Evolutionary conservation across 306 rosid genomes (phyloP), one percentile per base, ranked within the genome.

Genomic region (Cucumis melo): DNA sequence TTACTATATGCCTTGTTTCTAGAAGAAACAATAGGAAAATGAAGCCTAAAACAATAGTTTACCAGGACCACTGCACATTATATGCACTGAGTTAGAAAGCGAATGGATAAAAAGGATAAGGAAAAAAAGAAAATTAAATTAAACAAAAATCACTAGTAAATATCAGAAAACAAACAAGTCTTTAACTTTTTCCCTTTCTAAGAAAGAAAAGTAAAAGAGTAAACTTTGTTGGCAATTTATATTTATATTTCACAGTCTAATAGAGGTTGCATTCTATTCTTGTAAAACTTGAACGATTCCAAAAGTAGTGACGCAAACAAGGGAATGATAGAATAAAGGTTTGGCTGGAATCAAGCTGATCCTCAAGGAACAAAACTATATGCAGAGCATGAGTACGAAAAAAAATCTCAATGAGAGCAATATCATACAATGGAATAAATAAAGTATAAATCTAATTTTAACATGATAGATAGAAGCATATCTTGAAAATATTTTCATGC

Each of bases 11-110:
- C 80, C 97, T 90, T 61, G 99, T 83, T 72, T 68, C 77, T 62
- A 92, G 84, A 19, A 95, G 82, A 65, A 92, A 88, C 67, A 85
- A 60, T 23, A 95, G 81, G 87, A 92, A 95, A 73, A 85, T 42
- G 70, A 85, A 62, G 73, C 98, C 99, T 77, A 95, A 77, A 36
- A 89, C 38, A 78, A 95, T 83, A 11, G 97, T 92, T 88, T 90
- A 91, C 97, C 95, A 89, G 74, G 96, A 90, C 99, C 99, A 95
- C 98, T 95, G 96, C 89, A 86, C 76, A 86, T 23, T 68, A 60
- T 36, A 27, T 38, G 59, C 36, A 81, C 68, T 51, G 38, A 75
- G 27, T 57, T 54, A 66, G 38, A 81, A 46, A 77, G 2, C 9
- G 6, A 14, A 15, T 13, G 3, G 39, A 20, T 3, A 50, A 16